A percentile compares a stretch with the other conserved stretches of the same genome.
Conservation (phyloP, 352 stramenopile species). For the Pythium vanterpoolii region DNA sequence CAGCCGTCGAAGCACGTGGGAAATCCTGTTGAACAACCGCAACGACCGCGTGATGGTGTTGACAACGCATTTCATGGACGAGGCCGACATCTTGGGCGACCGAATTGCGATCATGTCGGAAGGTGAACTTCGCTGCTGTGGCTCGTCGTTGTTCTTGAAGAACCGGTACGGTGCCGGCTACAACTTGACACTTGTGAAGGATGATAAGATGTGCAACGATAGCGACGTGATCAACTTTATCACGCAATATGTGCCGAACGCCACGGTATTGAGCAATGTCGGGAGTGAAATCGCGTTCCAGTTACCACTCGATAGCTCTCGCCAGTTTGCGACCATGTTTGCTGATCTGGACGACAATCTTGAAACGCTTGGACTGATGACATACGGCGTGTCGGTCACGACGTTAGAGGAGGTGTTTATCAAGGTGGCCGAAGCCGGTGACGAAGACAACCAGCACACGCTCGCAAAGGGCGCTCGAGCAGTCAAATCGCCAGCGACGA, state of each 20-base stretch:
- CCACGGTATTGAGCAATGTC: constrained; percentile 48
- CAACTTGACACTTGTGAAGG: constrained; percentile 42
- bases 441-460: constrained; percentile 48
- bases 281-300: constrained; percentile 78
- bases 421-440: constrained; percentile 62
- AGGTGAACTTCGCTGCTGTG: constrained; percentile 47
- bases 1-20: constrained; percentile 79
- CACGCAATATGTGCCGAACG: constrained; percentile 31
- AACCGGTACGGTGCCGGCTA: constrained; percentile 76
- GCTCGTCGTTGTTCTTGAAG: constrained; percentile 83
- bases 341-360: constrained; percentile 55
- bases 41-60: constrained; percentile 81
- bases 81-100: constrained; percentile 90
- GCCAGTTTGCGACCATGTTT: constrained; percentile 69
- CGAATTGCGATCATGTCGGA: constrained; percentile 89
- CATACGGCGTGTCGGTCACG: constrained; percentile 79
- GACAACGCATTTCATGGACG: constrained; percentile 92
- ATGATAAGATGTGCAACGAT: not conserved
- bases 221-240: constrained; percentile 4
- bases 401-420: constrained; percentile 90
- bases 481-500: not conserved
- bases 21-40: constrained; percentile 57
- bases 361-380: constrained; percentile 35
- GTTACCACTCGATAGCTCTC: constrained; percentile 56
- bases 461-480: constrained; percentile 27